Evolutionary conservation across 1,284 basidiomycete species (phyloP).

Genomic region (Irpex lacteus): DNA sequence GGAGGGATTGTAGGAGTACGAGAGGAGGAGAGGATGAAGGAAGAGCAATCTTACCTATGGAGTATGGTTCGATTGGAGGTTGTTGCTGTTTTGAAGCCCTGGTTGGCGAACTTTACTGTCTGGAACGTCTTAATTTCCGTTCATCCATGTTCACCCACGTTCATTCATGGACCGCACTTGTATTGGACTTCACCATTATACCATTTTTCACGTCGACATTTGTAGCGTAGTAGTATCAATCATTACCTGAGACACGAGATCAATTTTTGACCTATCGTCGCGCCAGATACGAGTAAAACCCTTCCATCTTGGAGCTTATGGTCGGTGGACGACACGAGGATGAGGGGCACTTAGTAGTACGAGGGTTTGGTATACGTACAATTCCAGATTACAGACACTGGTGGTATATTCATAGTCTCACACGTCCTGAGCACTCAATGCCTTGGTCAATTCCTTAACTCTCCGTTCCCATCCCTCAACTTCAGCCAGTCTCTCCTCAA

Average conservation of each 20-base stretch:
- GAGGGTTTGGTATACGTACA: too few species aligned
- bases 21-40: neutral
- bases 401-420: neutral
- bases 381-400: too few species aligned
- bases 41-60: neutral
- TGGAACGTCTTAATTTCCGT: neutral
- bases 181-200: neutral
- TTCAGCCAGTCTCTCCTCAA: slow-evolving; percentile 67
- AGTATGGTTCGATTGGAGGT: neutral
- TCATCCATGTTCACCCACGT: neutral
- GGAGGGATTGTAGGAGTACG: neutral
- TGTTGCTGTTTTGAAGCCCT: neutral
- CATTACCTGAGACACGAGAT: neutral
- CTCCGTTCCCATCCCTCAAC: slow-evolving; percentile 66
- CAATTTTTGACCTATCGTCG: too few species aligned
- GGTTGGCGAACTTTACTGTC: neutral
- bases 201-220: neutral
- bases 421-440: slow-evolving; percentile 30
- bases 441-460: slow-evolving; percentile 52
- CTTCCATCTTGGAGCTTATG: too few species aligned
- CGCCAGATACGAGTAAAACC: too few species aligned
- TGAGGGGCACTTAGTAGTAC: too few species aligned
- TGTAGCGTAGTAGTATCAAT: neutral
- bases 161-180: neutral
- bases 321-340: too few species aligned